Evolutionary conservation across 305 asterid genomes (phyloP).

Genomic region (Nicotiana rustica): DNA sequence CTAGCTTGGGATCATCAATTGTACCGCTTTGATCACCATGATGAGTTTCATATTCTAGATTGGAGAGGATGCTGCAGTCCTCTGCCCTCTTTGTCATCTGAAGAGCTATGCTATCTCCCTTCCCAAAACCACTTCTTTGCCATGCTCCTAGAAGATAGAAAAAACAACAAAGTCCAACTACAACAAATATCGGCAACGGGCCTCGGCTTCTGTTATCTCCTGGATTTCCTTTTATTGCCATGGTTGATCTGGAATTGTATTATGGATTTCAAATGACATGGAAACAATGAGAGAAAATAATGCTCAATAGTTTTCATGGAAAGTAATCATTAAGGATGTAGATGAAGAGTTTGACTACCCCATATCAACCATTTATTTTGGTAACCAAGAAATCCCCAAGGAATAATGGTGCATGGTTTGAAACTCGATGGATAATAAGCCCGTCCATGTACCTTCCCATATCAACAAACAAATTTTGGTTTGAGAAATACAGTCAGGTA

Average conservation of each 20-base stretch:
- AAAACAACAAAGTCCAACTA: constrained; percentile 48
- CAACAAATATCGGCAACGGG: constrained; percentile 43
- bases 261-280: constrained; percentile 24
- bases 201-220: constrained; percentile 52
- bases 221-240: constrained; percentile 51
- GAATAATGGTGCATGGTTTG: too few relatives aligned
- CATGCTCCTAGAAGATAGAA: constrained; percentile 58
- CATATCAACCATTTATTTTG: too few relatives aligned
- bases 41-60: constrained; percentile 51
- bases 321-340: not conserved
- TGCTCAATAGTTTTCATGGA: not conserved
- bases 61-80: constrained; percentile 46
- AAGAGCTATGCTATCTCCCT: constrained; percentile 54
- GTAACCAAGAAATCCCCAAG: too few relatives aligned
- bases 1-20: constrained; percentile 33
- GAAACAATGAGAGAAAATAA: constrained; percentile 15
- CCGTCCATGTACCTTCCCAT: not conserved
- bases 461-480: not conserved
- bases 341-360: not conserved
- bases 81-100: constrained; percentile 44
- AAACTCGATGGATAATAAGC: too few relatives aligned
- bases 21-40: constrained; percentile 41
- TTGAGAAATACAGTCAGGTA: constrained; percentile 17
- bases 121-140: constrained; percentile 55
- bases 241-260: constrained; percentile 40